These are phyloP conservation scores for Monilinia aucupariae DNA, from an alignment of 2,329 filamentous ascomycete species.

Conservation along the genomic window DNA sequence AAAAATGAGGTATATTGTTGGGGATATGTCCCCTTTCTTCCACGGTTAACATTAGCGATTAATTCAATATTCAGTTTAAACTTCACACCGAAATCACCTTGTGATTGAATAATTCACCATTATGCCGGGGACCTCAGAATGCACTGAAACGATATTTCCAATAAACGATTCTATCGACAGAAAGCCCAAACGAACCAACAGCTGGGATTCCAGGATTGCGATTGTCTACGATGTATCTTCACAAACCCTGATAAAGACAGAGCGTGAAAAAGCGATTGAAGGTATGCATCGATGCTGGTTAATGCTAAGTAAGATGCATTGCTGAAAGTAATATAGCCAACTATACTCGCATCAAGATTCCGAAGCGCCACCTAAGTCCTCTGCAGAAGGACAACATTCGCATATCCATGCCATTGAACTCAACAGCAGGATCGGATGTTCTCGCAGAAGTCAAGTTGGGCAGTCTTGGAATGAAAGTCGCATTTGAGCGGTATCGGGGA, in stretches of 20 bases:
- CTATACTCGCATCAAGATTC: constrained; percentile 3
- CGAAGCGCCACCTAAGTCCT: neutral
- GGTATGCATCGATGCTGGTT: neutral
- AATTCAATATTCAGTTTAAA: neutral
- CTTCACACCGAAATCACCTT: neutral
- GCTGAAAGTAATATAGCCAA: neutral
- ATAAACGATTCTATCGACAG: neutral
- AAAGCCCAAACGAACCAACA: constrained; percentile 4
- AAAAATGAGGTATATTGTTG: neutral
- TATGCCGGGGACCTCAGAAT: neutral
- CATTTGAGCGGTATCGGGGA: constrained; percentile 1
- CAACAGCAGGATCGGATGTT: neutral
- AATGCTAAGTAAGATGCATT: neutral
- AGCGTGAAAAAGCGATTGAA: constrained; percentile 1
- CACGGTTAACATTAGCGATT: neutral
- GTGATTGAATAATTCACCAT: neutral
- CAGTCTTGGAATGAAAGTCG: constrained; percentile 9
- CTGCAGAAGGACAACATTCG: constrained; percentile 1
- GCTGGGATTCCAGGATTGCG: neutral
- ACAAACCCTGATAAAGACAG: neutral
- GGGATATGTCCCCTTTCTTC: neutral
- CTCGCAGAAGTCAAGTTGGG: constrained; percentile 9
- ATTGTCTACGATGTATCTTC: constrained; percentile 10
- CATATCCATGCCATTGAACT: constrained; percentile 4
- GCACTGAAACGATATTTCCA: neutral